Percentiles rank a stretch among this genome's conserved stretches.
Evolutionary conservation across 805 yeast species (phyloP).

Genomic region (Zygoascus tannicola): DNA sequence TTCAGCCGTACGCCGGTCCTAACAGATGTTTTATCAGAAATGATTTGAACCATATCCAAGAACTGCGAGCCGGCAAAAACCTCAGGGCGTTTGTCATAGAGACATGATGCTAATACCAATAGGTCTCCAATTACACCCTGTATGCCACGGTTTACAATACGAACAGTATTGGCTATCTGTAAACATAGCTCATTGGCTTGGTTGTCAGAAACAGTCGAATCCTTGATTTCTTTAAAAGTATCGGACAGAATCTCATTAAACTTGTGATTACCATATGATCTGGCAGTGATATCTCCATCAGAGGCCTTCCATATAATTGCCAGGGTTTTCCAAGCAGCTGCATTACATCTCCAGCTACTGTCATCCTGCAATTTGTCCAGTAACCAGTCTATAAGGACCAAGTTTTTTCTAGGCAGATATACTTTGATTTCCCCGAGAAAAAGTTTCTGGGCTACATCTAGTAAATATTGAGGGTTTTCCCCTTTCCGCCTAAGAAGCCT

Average conservation of each 20-base stretch:
- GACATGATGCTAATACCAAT: too few relatives aligned
- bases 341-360: conserved; percentile 8
- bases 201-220: background rate
- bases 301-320: conserved; percentile 6
- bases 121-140: too few relatives aligned
- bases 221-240: conserved; percentile 4
- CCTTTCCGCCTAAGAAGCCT: conserved; percentile 23
- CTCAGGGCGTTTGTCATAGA: too few relatives aligned
- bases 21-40: too few relatives aligned
- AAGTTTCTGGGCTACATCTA: conserved; percentile 17
- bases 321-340: conserved; percentile 16
- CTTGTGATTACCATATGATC: conserved; percentile 6
- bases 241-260: conserved; percentile 3
- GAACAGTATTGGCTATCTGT: too few relatives aligned
- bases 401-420: conserved; percentile 25
- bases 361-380: conserved; percentile 23
- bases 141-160: too few relatives aligned
- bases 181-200: background rate
- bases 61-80: too few relatives aligned
- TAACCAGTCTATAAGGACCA: conserved; percentile 30
- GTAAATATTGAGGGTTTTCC: conserved; percentile 15
- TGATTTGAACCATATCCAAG: too few relatives aligned
- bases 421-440: conserved; percentile 14
- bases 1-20: too few relatives aligned
- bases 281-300: conserved; percentile 1